Evolutionary conservation across 2,329 filamentous ascomycete species (phyloP), one percentile per base, ranked within the genome.

Genomic region (Colletotrichum horii): DNA sequence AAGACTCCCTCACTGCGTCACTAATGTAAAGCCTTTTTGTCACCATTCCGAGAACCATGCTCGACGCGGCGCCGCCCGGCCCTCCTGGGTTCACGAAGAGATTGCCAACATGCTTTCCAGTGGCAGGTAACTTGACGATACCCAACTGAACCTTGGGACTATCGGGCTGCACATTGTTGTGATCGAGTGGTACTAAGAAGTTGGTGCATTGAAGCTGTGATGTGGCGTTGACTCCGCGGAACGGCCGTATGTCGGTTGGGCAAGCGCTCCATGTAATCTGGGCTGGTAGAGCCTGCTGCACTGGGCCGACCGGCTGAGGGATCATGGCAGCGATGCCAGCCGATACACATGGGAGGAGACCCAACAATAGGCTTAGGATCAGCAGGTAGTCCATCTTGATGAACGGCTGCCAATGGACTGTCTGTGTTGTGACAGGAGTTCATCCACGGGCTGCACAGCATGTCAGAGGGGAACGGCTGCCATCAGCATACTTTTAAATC

Each of bases 51-150:
- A 72, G n/a, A 4, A 72, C 62, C 73, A 75, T 75, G 38, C 73
- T 68, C 9, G 73, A 75, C 1, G 73, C 69, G 19, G 73, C 69
- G 9, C 73, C 73, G 14, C 73, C 73, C 2, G 73, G 73, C 4
- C 73, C 73, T 14, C 73, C 73, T 4, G 73, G 73, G 11, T 75
- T 75, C 24, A 75, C 73, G 15, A 75, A 75, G 26, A 75, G 62
- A 28, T 75, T 72, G 4, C 73, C 73, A 5, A 72, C 56, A 8
- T 69, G 73, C 73, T 67, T 24, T 2, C 56, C 69, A 3, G 30
- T 58, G 6, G 70, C 73, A 1, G 73, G 73, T 2, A 75, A 14
- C n/a, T 64, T 75, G 55, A 75, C 73, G 14, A 75, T 58, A 0
- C 73, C 73, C 22, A 75, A 32, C 12, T 72, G 61, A 0, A 75